Evolutionary conservation across 2,329 filamentous ascomycete species (phyloP), one percentile per base, ranked within the genome.

Genomic region (Epichloe typhina): DNA sequence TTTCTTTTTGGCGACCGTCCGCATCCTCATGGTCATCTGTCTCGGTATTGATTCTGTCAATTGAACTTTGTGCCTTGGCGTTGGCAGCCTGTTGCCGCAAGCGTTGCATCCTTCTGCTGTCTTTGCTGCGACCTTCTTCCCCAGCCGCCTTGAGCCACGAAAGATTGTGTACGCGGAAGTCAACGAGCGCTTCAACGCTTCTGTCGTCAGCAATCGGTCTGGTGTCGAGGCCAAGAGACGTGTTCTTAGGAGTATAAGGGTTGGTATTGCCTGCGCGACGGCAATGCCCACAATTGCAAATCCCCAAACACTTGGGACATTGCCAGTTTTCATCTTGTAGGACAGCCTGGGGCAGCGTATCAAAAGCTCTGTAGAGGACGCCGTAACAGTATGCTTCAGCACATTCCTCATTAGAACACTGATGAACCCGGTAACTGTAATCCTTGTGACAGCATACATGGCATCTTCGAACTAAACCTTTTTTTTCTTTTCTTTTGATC

Each of bases 101-200:
- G 17, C 70, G 66, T 63, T 76, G 74, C 74, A 81, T 80, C 13
- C 77, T 70, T 51, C 72, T 75, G 58, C 74, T 78, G 54, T 78
- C 71, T 46, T 75, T 73, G 58, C 73, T 79, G 23, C 78, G 74
- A 52, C 74, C 72, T 53, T 79, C 76, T 52, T 81, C 78, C 78
- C 77, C 78, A 15, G 70, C 67, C 11, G 72, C 76, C 61, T 79
- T 79, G 46, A 97, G 70, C 88, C 89, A 96, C 41, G 77, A 79
- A 26, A 95, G 72, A 63, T 98, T 98, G 49, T 94, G 91, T 40
- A 87, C 75, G 26, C 86, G 82, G 66, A 96, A 96, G 63, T 97
- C 89, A 8, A 97, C 88, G 21, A 97, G 75, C 23, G 82, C 84
- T 65, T 97, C 91, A 5, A 95, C 82, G 60, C 90, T 96, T 53